A percentile compares a stretch with the other conserved stretches of the same genome.
Conservation (phyloP, 495 filamentous ascomycete genomes). For the Aspergillus haitiensis region DNA sequence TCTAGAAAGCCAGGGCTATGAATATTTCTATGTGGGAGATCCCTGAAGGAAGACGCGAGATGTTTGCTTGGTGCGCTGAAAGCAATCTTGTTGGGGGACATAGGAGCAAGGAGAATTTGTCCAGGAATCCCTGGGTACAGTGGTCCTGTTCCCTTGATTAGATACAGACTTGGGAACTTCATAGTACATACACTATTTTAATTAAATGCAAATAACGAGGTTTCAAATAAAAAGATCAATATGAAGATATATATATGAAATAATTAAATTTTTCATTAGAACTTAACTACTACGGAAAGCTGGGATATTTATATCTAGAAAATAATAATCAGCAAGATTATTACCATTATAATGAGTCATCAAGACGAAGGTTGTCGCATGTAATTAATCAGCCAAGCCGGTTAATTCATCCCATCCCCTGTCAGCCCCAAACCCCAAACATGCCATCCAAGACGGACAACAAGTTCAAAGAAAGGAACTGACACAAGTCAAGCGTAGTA, state of each 20-base stretch:
- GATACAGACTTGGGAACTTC: too few relatives aligned
- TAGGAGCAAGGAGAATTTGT: neutral
- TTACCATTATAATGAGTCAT: neutral
- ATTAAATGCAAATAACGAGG: too few relatives aligned
- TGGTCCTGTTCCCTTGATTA: too few relatives aligned
- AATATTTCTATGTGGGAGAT: neutral
- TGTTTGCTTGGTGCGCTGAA: too few relatives aligned
- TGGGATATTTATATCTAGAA: neutral
- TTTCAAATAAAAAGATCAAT: too few relatives aligned
- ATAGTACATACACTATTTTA: too few relatives aligned
- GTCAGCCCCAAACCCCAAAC: slow-evolving; percentile 44
- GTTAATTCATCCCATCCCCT: slow-evolving; percentile 62
- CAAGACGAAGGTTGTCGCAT: slow-evolving; percentile 16
- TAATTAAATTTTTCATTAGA: neutral
- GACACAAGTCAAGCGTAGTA: slow-evolving; percentile 52
- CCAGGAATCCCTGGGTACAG: too few relatives aligned
- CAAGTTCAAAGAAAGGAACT: slow-evolving; percentile 31
- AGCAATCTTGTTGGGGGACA: too few relatives aligned
- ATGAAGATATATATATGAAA: neutral
- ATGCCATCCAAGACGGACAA: slow-evolving; percentile 58
- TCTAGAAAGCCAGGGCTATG: neutral
- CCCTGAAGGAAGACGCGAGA: neutral
- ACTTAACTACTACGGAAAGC: neutral
- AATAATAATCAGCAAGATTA: neutral
- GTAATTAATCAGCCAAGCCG: slow-evolving; percentile 60